A percentile compares a stretch with the other conserved stretches of the same genome.
phyloP scores from a whole-genome alignment of 2,329 filamentous ascomycete genomes.

The Gaeumannomyces sp. region DNA sequence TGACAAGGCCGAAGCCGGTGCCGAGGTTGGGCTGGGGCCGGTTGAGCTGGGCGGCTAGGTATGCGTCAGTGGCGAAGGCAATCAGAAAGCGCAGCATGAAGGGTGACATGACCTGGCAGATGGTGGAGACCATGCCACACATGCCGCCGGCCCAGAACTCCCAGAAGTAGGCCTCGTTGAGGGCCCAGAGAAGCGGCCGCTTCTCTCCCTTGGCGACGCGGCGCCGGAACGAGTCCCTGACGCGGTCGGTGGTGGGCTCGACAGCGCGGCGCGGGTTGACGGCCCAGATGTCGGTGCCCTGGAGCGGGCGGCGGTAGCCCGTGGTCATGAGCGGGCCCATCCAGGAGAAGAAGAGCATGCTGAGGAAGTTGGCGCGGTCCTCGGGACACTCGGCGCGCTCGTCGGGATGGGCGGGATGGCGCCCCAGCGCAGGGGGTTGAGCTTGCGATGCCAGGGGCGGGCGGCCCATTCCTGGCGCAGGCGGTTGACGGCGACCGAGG shows the following conservation, averaged over 20 bases:
- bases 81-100: slow-evolving; percentile 85
- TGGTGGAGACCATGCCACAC: slow-evolving; percentile 65
- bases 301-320: slow-evolving; percentile 78
- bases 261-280: slow-evolving; percentile 78
- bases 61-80: slow-evolving; percentile 75
- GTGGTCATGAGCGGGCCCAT: slow-evolving; percentile 82
- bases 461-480: slow-evolving; percentile 35
- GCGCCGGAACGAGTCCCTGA: slow-evolving; percentile 63
- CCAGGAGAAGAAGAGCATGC: slow-evolving; percentile 78
- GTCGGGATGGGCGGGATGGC: slow-evolving; percentile 45
- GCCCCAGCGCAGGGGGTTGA: slow-evolving; percentile 58
- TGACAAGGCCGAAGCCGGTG: slow-evolving; percentile 70
- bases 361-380: slow-evolving; percentile 67
- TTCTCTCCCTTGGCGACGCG: slow-evolving; percentile 63
- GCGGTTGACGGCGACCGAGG: slow-evolving; percentile 22
- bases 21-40: slow-evolving; percentile 60
- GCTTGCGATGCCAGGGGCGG: slow-evolving; percentile 50
- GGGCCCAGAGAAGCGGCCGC: slow-evolving; percentile 68
- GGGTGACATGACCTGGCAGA: slow-evolving; percentile 76
- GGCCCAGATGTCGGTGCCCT: slow-evolving; percentile 79
- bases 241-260: slow-evolving; percentile 58
- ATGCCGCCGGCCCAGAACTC: slow-evolving; percentile 84
- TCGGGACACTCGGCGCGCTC: slow-evolving; percentile 56
- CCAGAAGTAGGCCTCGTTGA: slow-evolving; percentile 78
- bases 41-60: slow-evolving; percentile 49